phyloP scores from a whole-genome alignment of 306 rosid genomes.

The Vachellia pachyceras region DNA sequence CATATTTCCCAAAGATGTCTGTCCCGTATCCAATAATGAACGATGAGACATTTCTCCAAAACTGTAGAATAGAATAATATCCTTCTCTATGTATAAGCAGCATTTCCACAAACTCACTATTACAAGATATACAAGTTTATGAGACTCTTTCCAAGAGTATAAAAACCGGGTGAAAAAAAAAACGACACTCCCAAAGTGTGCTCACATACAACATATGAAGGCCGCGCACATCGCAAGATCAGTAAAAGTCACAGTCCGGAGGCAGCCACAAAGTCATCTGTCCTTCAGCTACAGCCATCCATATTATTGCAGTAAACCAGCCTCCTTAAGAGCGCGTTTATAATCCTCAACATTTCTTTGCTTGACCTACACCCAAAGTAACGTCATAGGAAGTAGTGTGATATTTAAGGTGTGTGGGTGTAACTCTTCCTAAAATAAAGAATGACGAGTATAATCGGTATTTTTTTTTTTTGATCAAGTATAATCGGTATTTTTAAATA shows the following conservation, averaged over 20 bases:
- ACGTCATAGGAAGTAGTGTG: conserved; percentile 20
- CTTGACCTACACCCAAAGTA: conserved; percentile 39
- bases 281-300: conserved; percentile 27
- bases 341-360: conserved; percentile 49
- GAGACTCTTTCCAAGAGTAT: background rate
- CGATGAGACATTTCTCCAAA: no score
- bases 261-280: background rate
- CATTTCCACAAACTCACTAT: no score
- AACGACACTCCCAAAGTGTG: conserved; percentile 6
- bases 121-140: no score
- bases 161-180: no score
- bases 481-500: no score
- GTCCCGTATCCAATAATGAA: no score
- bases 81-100: no score
- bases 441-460: background rate
- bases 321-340: conserved; percentile 62
- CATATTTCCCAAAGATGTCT: no score
- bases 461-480: no score
- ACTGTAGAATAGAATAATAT: no score
- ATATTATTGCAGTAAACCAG: conserved; percentile 56
- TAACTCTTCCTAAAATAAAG: background rate
- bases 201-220: conserved; percentile 7
- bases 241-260: conserved; percentile 8
- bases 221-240: background rate
- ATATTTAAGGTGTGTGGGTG: background rate